Conservation (phyloP, 768 basidiomycete genomes). For the Pseudohyphozyma bogoriensis region DNA sequence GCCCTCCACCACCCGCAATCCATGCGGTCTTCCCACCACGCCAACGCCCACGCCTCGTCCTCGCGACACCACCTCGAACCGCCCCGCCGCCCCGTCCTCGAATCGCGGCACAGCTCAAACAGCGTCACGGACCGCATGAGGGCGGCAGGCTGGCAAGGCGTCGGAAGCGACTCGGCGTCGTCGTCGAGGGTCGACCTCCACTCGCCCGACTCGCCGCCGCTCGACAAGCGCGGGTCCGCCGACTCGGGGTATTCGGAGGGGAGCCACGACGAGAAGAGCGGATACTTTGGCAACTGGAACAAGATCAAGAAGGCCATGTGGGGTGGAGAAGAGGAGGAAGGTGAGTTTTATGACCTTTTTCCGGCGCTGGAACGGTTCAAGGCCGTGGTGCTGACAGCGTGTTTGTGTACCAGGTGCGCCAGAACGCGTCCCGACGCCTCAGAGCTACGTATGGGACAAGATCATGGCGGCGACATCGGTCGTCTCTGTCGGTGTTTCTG, state of each 20-base stretch:
- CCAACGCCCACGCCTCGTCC: not conserved
- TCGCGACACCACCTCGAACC: not conserved
- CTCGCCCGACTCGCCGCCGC: too few species aligned
- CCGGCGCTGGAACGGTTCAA: not conserved
- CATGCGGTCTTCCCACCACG: not conserved
- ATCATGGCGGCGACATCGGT: not conserved
- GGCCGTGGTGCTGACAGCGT: not conserved
- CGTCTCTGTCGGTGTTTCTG: not conserved
- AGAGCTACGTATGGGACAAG: not conserved
- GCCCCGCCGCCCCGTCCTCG: not conserved
- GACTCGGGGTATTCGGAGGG: not conserved
- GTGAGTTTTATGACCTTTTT: not conserved
- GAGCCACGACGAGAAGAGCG: too few species aligned
- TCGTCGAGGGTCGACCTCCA: too few species aligned
- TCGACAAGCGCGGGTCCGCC: not conserved
- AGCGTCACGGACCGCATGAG: not conserved
- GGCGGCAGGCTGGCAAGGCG: not conserved
- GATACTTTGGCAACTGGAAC: not conserved
- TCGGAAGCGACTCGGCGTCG: not conserved
- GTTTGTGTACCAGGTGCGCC: not conserved
- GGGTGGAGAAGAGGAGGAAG: not conserved
- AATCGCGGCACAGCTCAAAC: too few species aligned
- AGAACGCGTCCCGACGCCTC: not conserved
- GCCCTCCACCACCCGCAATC: not conserved
- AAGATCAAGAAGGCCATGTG: not conserved